A percentile compares a stretch with the other conserved stretches of the same genome.
These are phyloP conservation scores for Fusarium sambucinum DNA, from an alignment of 2,329 filamentous ascomycete genomes.

Conservation along the genomic window DNA sequence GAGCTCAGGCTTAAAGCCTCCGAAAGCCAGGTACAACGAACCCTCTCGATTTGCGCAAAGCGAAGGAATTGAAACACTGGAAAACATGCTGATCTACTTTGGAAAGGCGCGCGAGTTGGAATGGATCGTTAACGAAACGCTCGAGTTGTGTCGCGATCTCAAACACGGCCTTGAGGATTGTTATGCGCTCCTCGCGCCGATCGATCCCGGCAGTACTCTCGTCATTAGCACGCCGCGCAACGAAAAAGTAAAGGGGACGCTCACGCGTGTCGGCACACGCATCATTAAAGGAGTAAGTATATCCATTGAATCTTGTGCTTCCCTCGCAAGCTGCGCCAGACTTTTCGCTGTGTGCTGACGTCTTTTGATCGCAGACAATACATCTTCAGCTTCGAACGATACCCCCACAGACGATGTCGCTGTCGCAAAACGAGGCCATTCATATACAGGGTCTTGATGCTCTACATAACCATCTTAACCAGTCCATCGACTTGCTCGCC, in stretches of 20 bases:
- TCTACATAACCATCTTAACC: conserved; percentile 82
- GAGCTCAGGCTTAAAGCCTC: conserved; percentile 64
- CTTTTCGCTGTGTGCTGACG: conserved; percentile 21
- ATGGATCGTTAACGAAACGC: conserved; percentile 67
- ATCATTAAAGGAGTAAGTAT: conserved; percentile 85
- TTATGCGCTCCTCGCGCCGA: conserved; percentile 84
- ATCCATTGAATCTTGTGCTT: conserved; percentile 47
- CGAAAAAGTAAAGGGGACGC: conserved; percentile 90
- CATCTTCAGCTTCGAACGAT: conserved; percentile 81
- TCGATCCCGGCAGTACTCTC: conserved; percentile 87
- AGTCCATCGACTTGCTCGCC: conserved; percentile 84
- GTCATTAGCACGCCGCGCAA: conserved; percentile 88
- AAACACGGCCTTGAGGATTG: conserved; percentile 85
- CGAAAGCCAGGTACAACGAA: conserved; percentile 62
- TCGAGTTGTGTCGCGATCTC: conserved; percentile 62
- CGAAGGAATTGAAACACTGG: background rate
- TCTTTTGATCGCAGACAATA: conserved; percentile 67
- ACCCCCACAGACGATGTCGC: conserved; percentile 61
- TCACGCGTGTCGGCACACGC: conserved; percentile 89
- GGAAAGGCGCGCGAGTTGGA: conserved; percentile 64
- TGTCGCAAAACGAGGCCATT: conserved; percentile 64
- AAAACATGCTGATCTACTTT: conserved; percentile 47
- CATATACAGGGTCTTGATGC: conserved; percentile 77
- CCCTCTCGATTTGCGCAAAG: background rate
- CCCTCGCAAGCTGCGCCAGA: conserved; percentile 2